A percentile compares a stretch with the other conserved stretches of the same genome.
Conservation (phyloP, 2,329 filamentous ascomycete species). For the Neopestalotiopsis rosae region DNA sequence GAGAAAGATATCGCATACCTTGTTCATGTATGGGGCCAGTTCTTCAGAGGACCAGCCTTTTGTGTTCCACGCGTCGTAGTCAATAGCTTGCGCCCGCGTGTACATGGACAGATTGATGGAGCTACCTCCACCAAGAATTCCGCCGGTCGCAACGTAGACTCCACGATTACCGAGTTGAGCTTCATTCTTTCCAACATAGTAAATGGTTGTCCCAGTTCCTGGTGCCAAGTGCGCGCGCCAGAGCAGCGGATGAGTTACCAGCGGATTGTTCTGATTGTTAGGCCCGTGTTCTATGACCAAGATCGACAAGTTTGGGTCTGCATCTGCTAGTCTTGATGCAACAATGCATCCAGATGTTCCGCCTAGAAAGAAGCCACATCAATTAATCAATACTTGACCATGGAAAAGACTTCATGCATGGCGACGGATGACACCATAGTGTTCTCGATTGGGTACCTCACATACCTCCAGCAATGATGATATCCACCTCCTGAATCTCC, state of each 20-base stretch:
- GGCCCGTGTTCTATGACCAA: constrained; percentile 6
- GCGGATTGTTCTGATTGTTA: not conserved
- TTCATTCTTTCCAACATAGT: not conserved
- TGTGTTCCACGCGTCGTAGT: constrained; percentile 28
- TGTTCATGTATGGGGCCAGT: constrained; percentile 28
- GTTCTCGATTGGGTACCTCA: not conserved
- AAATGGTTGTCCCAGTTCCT: not conserved
- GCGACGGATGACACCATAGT: not conserved
- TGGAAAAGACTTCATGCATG: not conserved
- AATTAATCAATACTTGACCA: not conserved
- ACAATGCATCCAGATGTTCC: constrained; percentile 5
- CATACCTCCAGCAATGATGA: constrained; percentile 5
- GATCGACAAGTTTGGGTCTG: not conserved
- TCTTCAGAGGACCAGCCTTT: constrained; percentile 28
- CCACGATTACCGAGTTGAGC: not conserved
- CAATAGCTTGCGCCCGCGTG: constrained; percentile 31
- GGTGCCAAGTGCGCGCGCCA: not conserved
- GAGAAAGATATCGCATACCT: constrained; percentile 32
- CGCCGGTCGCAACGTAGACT: constrained; percentile 22
- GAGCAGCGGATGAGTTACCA: not conserved
- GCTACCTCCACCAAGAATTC: constrained; percentile 57
- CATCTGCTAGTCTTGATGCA: constrained; percentile 6
- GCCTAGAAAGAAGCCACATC: not conserved
- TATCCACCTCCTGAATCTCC: not conserved
- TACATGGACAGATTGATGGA: constrained; percentile 52